Evolutionary conservation across 1,284 basidiomycete species (phyloP).

Genomic region (Pyrrhoderma lamaoense): DNA sequence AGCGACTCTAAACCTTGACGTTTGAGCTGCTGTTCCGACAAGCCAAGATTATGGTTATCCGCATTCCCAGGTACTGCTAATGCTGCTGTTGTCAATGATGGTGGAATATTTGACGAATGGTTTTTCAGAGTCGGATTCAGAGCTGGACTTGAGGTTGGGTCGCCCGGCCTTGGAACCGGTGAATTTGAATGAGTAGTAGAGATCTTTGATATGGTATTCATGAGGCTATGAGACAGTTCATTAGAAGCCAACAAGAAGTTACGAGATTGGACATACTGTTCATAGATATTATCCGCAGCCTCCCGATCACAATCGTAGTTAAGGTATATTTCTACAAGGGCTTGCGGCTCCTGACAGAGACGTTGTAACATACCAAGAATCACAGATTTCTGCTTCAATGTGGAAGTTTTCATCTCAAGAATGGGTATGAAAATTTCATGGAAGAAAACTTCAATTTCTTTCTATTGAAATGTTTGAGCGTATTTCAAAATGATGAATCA

Average conservation of each 20-base stretch:
- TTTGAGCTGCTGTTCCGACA: constrained; percentile 79
- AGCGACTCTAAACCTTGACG: constrained; percentile 88
- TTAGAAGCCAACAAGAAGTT: constrained; percentile 7
- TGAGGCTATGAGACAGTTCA: constrained; percentile 46
- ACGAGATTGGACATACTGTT: constrained; percentile 54
- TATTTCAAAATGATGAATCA: not conserved
- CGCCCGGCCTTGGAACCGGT: constrained; percentile 42
- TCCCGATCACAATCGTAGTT: constrained; percentile 97
- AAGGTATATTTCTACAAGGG: constrained; percentile 93
- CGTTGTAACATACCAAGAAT: constrained; percentile 82
- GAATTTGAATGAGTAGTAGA: constrained; percentile 62
- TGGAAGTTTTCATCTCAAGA: constrained; percentile 96
- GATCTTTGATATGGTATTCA: constrained; percentile 92
- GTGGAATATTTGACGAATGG: constrained; percentile 37
- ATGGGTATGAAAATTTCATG: constrained; percentile 99
- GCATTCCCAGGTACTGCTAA: constrained; percentile 60
- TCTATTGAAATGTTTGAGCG: constrained; percentile 40
- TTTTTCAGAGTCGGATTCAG: constrained; percentile 49
- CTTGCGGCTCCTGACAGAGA: constrained; percentile 90
- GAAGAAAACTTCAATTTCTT: constrained; percentile 97
- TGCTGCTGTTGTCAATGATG: constrained; percentile 61
- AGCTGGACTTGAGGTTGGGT: constrained; percentile 50
- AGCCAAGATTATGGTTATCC: constrained; percentile 57
- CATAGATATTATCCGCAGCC: constrained; percentile 92
- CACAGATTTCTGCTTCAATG: constrained; percentile 88